Percentiles rank a stretch among this genome's conserved stretches.
phyloP scores from a whole-genome alignment of 2,329 filamentous ascomycete genomes.

The Paracamarosporium sp. region DNA sequence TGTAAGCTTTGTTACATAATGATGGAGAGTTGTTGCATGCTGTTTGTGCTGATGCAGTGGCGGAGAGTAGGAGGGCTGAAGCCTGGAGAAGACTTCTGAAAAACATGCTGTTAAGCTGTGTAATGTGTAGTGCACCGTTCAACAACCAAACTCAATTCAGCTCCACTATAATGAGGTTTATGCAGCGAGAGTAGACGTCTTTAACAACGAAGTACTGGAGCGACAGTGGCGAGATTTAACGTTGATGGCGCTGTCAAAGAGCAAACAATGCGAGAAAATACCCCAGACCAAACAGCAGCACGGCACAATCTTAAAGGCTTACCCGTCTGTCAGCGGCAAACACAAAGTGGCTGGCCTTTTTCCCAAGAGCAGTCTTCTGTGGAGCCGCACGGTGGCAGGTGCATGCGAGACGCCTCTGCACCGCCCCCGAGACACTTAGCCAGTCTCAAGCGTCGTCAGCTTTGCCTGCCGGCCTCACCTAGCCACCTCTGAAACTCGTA shows the following conservation, averaged over 20 bases:
- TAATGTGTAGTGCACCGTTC: too few relatives aligned
- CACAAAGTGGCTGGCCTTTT: background rate
- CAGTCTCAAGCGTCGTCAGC: slow-evolving; percentile 46
- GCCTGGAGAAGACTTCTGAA: slow-evolving; percentile 33
- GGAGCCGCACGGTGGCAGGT: slow-evolving; percentile 18
- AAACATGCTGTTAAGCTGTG: slow-evolving; percentile 33
- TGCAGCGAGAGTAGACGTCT: background rate
- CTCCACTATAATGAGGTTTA: background rate
- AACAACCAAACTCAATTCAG: background rate
- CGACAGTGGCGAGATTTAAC: background rate
- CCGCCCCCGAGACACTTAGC: slow-evolving; percentile 30
- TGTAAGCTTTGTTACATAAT: slow-evolving; percentile 75
- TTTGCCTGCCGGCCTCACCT: slow-evolving; percentile 5
- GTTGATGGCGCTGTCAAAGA: background rate
- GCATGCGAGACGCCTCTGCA: slow-evolving; percentile 20
- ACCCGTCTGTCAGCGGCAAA: slow-evolving; percentile 1
- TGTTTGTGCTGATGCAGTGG: slow-evolving; percentile 39
- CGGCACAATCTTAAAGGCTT: slow-evolving; percentile 12
- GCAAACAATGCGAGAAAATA: slow-evolving; percentile 5
- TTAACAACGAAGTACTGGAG: background rate
- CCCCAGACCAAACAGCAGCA: slow-evolving; percentile 7
- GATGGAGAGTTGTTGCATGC: slow-evolving; percentile 83
- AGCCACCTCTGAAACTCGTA: slow-evolving; percentile 30
- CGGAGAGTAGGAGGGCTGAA: slow-evolving; percentile 34
- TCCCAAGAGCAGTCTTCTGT: slow-evolving; percentile 1